Conservation (phyloP, 192 early-diverging fungal genomes). For the Coemansia sp. region DNA sequence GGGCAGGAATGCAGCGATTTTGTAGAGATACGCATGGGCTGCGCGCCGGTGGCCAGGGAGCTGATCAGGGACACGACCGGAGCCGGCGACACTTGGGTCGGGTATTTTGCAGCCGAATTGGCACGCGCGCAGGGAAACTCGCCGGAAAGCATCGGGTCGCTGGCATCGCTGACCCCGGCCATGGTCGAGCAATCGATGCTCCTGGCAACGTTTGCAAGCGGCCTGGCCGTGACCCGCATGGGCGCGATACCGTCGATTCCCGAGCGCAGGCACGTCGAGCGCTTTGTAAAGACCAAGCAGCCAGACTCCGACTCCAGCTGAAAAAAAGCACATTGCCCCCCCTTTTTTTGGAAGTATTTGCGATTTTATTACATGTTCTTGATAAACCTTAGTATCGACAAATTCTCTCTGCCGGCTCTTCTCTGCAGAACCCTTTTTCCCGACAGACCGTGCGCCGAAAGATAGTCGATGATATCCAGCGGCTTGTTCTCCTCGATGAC, state of each 20-base stretch:
- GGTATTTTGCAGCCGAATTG: constrained; percentile 50
- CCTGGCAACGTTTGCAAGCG: constrained; percentile 39
- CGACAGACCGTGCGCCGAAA: constrained; percentile 35
- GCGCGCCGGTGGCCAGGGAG: constrained; percentile 26
- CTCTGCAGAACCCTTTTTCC: constrained; percentile 28
- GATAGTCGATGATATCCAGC: constrained; percentile 65
- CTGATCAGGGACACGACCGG: constrained; percentile 45
- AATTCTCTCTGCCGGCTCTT: constrained; percentile 30
- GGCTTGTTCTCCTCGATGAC: constrained; percentile 84
- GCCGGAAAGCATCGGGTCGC: constrained; percentile 33
- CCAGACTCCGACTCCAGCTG: too few relatives aligned
- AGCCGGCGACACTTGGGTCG: constrained; percentile 54
- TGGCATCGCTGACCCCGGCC: constrained; percentile 26
- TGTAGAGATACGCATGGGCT: constrained; percentile 16
- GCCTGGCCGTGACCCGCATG: constrained; percentile 33
- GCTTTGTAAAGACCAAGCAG: constrained; percentile 17
- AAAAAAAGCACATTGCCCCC: too few relatives aligned
- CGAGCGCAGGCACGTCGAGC: constrained; percentile 24
- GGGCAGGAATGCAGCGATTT: too few relatives aligned
- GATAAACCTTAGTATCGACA: constrained; percentile 35
- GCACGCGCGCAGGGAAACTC: constrained; percentile 33
- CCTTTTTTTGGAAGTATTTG: neutral
- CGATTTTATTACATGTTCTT: neutral
- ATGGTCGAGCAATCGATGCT: constrained; percentile 39
- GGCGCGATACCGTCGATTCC: constrained; percentile 49